Evolutionary conservation across 2,329 filamentous ascomycete species (phyloP).

Genomic region (Colletotrichum chlorophyti): DNA sequence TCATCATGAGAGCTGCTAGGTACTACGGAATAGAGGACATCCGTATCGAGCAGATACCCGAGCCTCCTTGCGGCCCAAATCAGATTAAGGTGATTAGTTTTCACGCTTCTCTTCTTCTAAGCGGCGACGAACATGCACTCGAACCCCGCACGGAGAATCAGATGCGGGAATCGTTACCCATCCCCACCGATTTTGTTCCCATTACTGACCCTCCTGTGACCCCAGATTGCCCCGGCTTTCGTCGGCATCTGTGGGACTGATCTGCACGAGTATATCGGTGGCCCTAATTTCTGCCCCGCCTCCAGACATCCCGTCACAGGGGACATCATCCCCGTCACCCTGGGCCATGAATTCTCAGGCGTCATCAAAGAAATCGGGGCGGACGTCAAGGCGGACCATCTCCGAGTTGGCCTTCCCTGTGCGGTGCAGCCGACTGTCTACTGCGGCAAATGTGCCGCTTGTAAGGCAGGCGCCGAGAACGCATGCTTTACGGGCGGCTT

Average conservation of each 20-base stretch:
- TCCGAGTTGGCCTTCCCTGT: slow-evolving; percentile 60
- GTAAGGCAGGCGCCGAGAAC: slow-evolving; percentile 46
- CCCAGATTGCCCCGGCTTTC: slow-evolving; percentile 36
- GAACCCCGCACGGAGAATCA: slow-evolving; percentile 7
- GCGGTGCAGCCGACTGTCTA: slow-evolving; percentile 64
- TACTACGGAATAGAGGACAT: slow-evolving; percentile 64
- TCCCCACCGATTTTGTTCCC: neutral
- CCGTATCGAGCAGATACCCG: slow-evolving; percentile 57
- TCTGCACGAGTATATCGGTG: slow-evolving; percentile 40
- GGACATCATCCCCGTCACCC: slow-evolving; percentile 60
- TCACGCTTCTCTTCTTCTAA: neutral
- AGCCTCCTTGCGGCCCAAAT: slow-evolving; percentile 52
- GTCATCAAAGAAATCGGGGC: slow-evolving; percentile 57
- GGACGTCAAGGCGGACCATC: slow-evolving; percentile 17
- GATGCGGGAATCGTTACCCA: neutral
- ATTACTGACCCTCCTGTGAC: neutral
- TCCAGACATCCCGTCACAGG: slow-evolving; percentile 62
- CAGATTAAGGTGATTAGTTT: slow-evolving; percentile 47
- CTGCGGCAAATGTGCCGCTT: slow-evolving; percentile 61
- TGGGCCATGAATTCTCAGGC: slow-evolving; percentile 70
- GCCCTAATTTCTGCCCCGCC: slow-evolving; percentile 37
- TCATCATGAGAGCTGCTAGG: slow-evolving; percentile 57
- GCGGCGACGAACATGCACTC: neutral
- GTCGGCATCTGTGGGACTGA: slow-evolving; percentile 44
- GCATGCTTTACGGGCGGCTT: slow-evolving; percentile 51